These are phyloP conservation scores for Leishmania major DNA, from an alignment of 208 protist genomes.

Conservation along the genomic window DNA sequence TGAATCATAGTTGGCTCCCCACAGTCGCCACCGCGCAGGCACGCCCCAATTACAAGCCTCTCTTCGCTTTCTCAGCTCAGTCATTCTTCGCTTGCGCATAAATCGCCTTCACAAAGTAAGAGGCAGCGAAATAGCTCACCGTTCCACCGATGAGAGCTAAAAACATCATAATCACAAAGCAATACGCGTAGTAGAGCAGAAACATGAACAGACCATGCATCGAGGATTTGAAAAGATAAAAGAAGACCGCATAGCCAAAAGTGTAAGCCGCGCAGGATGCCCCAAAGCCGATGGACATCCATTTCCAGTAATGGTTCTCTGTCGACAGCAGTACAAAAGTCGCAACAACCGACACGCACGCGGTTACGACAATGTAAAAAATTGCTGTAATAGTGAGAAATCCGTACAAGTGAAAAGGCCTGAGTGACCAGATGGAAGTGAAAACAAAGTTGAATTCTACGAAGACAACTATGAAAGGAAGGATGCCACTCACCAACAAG, in stretches of 20 bases:
- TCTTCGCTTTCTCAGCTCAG: slow-evolving; percentile 16
- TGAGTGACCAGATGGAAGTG: slow-evolving; percentile 96
- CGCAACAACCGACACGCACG: slow-evolving; percentile 85
- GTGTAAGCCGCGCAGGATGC: slow-evolving; percentile 87
- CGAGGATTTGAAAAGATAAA: slow-evolving; percentile 21
- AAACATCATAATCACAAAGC: slow-evolving; percentile 14
- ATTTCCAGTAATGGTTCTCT: slow-evolving; percentile 95
- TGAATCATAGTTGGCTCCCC: neutral
- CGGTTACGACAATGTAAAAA: slow-evolving; percentile 90
- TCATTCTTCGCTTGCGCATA: slow-evolving; percentile 58
- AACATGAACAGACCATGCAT: slow-evolving; percentile 22
- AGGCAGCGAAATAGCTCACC: slow-evolving; percentile 40
- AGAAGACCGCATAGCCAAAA: slow-evolving; percentile 81
- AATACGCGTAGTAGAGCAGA: slow-evolving; percentile 31
- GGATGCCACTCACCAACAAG: slow-evolving; percentile 83
- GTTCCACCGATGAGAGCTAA: slow-evolving; percentile 48
- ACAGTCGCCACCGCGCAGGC: neutral
- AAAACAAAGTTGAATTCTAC: slow-evolving; percentile 97
- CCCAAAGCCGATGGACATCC: slow-evolving; percentile 89
- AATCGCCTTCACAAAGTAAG: slow-evolving; percentile 53
- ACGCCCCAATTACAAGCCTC: neutral
- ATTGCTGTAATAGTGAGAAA: slow-evolving; percentile 93
- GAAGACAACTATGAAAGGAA: slow-evolving; percentile 96
- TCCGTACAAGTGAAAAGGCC: slow-evolving; percentile 96
- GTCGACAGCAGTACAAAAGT: slow-evolving; percentile 95